Conservation (phyloP, 768 basidiomycete genomes). For the Hygrophoropsis aurantiaca region DNA sequence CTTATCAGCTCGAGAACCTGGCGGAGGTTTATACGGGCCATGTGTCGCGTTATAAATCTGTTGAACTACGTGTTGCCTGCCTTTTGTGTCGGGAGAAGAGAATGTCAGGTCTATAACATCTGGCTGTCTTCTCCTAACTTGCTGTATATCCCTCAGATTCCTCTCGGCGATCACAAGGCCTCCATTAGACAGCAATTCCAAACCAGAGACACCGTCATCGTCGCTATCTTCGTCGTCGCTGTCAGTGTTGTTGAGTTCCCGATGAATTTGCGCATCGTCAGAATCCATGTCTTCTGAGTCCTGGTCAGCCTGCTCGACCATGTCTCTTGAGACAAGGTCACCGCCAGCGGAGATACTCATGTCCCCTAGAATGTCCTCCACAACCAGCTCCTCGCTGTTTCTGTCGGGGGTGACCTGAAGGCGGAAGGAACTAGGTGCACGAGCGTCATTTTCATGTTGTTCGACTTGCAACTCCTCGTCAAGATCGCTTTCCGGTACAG, state of each 20-base stretch:
- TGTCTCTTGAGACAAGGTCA: too few species aligned
- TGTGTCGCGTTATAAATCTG: conserved; percentile 4
- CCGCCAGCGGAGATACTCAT: background rate
- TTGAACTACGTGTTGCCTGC: conserved; percentile 11
- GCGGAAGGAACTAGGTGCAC: background rate
- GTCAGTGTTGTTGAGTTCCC: conserved; percentile 12
- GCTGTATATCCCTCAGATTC: background rate
- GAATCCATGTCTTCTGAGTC: conserved; percentile 18
- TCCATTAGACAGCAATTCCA: too few species aligned
- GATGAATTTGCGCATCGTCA: conserved; percentile 29
- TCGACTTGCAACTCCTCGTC: background rate
- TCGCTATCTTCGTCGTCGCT: too few species aligned
- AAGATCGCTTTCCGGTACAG: conserved; percentile 9
- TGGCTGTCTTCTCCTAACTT: background rate
- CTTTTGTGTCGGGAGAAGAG: conserved; percentile 14
- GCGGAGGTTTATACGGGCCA: conserved; percentile 9
- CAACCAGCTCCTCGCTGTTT: conserved; percentile 18
- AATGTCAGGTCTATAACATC: conserved; percentile 4
- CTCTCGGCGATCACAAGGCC: background rate
- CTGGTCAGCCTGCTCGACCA: background rate
- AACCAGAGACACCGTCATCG: too few species aligned
- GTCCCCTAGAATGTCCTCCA: conserved; percentile 22
- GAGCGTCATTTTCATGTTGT: too few species aligned
- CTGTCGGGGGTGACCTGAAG: background rate
- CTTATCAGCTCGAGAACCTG: conserved; percentile 18